Conservation (phyloP, 345 rosid species). For the Eucalyptus regnans region DNA sequence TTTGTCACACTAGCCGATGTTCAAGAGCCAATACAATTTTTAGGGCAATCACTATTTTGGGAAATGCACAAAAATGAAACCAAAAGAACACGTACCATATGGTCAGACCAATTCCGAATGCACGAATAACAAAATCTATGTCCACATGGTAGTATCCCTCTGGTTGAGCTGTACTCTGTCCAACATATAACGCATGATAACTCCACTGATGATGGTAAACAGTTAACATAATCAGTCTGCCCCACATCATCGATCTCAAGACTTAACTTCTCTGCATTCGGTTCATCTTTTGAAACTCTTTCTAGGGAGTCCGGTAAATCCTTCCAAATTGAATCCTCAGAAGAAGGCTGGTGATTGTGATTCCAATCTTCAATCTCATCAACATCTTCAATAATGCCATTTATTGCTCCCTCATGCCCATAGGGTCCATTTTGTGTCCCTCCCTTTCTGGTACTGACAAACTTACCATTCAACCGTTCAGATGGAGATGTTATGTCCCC, state of each 20-base stretch:
- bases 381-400: conserved; percentile 18
- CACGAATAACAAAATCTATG: conserved; percentile 94
- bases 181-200: conserved; percentile 88
- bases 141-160: conserved; percentile 87
- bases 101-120: conserved; percentile 77
- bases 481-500: neutral
- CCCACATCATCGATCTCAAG: conserved; percentile 2
- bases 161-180: conserved; percentile 79
- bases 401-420: neutral
- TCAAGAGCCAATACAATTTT: neutral
- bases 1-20: neutral
- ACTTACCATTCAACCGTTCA: conserved; percentile 1
- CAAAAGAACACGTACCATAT: conserved; percentile 34
- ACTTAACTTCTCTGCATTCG: conserved; percentile 2
- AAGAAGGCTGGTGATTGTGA: neutral
- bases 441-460: conserved; percentile 1
- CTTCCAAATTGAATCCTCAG: neutral
- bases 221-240: conserved; percentile 5
- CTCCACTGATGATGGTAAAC: conserved; percentile 21
- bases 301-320: neutral
- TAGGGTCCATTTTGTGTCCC: conserved; percentile 12
- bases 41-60: neutral
- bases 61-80: neutral
- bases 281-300: conserved; percentile 6
- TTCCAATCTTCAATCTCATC: conserved; percentile 14